These are phyloP conservation scores for Auricularia sp. DNA, from an alignment of 768 basidiomycete species.

Conservation along the genomic window DNA sequence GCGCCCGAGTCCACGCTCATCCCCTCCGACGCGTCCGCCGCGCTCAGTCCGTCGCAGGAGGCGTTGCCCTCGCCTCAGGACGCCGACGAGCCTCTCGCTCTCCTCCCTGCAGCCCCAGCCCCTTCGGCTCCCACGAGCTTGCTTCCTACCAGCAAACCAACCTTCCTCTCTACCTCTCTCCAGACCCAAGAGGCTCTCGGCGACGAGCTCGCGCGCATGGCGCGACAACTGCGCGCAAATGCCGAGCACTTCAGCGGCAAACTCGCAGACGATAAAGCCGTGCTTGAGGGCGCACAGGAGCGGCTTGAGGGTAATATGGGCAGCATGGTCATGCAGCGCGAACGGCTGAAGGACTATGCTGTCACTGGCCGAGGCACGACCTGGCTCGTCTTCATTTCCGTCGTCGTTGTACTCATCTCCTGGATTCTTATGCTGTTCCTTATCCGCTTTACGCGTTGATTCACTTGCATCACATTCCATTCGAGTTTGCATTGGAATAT, in stretches of 20 bases:
- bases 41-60: slow-evolving; percentile 25
- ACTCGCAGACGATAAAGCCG: slow-evolving; percentile 62
- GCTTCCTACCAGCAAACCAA: slow-evolving; percentile 20
- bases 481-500: not conserved
- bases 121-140: slow-evolving; percentile 12
- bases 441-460: slow-evolving; percentile 48
- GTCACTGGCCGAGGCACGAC: slow-evolving; percentile 62
- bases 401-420: slow-evolving; percentile 55
- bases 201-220: slow-evolving; percentile 73
- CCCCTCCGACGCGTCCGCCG: slow-evolving; percentile 13
- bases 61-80: slow-evolving; percentile 23
- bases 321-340: slow-evolving; percentile 55
- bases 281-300: slow-evolving; percentile 54
- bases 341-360: slow-evolving; percentile 47
- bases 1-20: slow-evolving; percentile 10
- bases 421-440: slow-evolving; percentile 55
- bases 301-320: slow-evolving; percentile 68
- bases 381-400: slow-evolving; percentile 53
- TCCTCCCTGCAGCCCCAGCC: slow-evolving; percentile 17
- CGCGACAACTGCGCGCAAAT: slow-evolving; percentile 75
- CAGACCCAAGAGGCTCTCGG: slow-evolving; percentile 59
- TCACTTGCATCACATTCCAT: not conserved
- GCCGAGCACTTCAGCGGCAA: slow-evolving; percentile 66
- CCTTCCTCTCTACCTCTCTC: slow-evolving; percentile 24
- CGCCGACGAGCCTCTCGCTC: slow-evolving; percentile 25